phyloP scores from a whole-genome alignment of 306 rosid genomes.

The Heteromeles arbutifolia region DNA sequence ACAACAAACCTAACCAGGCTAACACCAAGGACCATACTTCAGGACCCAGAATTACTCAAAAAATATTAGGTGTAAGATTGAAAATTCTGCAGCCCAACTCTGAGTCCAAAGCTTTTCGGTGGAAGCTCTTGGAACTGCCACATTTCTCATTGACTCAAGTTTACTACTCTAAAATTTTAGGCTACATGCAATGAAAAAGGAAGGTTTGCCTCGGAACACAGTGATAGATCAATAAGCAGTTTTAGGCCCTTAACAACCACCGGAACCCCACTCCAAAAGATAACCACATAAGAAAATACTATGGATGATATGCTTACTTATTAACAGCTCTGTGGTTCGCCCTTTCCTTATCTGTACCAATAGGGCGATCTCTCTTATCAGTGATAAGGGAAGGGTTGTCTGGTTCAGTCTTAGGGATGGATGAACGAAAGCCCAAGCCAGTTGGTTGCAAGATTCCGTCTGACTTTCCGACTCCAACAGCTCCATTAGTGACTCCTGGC shows the following conservation, averaged over 20 bases:
- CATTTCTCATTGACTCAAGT: no score
- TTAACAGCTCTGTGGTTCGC: constrained; percentile 68
- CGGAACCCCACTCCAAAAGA: background rate
- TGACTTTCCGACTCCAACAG: constrained; percentile 66
- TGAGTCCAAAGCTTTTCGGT: no score
- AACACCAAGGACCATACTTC: background rate
- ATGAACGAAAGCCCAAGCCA: constrained; percentile 71
- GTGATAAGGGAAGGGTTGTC: constrained; percentile 57
- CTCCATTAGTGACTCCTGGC: constrained; percentile 72
- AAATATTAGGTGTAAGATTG: background rate
- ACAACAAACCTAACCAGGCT: background rate
- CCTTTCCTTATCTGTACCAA: constrained; percentile 78
- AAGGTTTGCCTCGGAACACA: no score
- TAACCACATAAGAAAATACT: constrained; percentile 10
- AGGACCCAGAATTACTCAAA: background rate
- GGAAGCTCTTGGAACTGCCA: no score
- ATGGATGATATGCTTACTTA: constrained; percentile 53
- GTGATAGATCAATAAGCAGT: constrained; percentile 2
- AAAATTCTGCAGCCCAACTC: background rate
- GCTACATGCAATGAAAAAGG: no score
- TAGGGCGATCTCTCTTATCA: constrained; percentile 78
- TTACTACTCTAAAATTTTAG: no score
- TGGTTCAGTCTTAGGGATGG: constrained; percentile 71
- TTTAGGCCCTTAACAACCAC: background rate
- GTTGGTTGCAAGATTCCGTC: constrained; percentile 69